These are phyloP conservation scores for Penicillium sp. DNA, from an alignment of 2,329 filamentous ascomycete genomes.

Conservation along the genomic window DNA sequence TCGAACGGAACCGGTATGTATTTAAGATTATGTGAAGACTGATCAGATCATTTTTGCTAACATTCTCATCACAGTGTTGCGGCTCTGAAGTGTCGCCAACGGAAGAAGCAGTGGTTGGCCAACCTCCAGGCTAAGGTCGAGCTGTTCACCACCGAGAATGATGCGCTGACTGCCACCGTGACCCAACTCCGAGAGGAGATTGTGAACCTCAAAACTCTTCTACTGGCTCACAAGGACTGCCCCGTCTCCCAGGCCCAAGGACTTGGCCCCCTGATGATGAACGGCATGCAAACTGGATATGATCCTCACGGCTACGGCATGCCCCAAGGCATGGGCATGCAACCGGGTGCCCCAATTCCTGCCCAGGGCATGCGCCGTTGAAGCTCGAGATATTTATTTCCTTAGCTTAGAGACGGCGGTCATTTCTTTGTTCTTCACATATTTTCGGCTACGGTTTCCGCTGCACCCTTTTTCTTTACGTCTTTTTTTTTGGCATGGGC, in stretches of 20 bases:
- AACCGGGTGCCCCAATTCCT: constrained; percentile 33
- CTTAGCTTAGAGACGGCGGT: constrained; percentile 18
- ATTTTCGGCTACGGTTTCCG: constrained; percentile 22
- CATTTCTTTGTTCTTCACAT: constrained; percentile 13
- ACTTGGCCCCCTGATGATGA: constrained; percentile 47
- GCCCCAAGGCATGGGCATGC: constrained; percentile 42
- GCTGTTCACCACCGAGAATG: constrained; percentile 86
- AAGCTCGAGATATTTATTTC: constrained; percentile 5
- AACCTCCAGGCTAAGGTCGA: constrained; percentile 95
- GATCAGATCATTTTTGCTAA: constrained; percentile 23
- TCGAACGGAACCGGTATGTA: constrained; percentile 86
- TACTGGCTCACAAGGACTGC: constrained; percentile 94
- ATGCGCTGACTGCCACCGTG: constrained; percentile 77
- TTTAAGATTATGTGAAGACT: background rate
- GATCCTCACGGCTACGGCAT: constrained; percentile 44
- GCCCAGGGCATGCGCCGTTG: constrained; percentile 36
- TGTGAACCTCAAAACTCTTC: constrained; percentile 85
- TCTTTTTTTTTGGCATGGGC: constrained; percentile 30
- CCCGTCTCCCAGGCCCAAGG: constrained; percentile 86
- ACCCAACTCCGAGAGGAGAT: constrained; percentile 84
- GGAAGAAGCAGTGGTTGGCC: constrained; percentile 98
- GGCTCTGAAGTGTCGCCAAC: constrained; percentile 90
- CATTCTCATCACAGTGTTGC: constrained; percentile 62
- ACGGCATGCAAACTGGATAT: constrained; percentile 37
- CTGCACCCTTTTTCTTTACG: constrained; percentile 13